Percentiles rank a stretch among this genome's conserved stretches.
Conservation (phyloP, 2,329 filamentous ascomycete genomes). For the Lizonia empirigonia region DNA sequence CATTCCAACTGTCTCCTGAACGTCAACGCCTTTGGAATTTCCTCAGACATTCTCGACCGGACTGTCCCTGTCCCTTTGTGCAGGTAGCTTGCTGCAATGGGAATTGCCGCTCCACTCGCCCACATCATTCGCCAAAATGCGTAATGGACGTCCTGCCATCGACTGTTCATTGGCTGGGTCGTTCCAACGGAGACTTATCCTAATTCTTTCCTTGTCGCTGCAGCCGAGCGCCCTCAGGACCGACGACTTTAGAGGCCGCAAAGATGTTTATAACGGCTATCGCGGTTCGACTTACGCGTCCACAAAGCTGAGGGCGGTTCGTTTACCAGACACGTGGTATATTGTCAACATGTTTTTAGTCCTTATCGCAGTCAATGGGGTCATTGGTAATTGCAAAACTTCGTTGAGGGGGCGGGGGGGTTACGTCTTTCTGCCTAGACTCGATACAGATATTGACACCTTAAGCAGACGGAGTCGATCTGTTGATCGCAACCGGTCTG, state of each 20-base stretch:
- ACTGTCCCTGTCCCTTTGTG: background rate
- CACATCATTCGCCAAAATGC: background rate
- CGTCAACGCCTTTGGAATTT: background rate
- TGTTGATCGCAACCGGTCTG: background rate
- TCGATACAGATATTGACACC: background rate
- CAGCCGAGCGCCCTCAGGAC: background rate
- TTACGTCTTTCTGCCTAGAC: no score
- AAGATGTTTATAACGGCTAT: background rate
- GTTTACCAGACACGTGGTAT: background rate
- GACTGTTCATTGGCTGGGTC: background rate
- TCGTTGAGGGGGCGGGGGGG: no score
- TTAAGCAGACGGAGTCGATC: background rate
- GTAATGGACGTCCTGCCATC: background rate
- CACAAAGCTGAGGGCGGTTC: background rate
- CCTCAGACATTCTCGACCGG: constrained; percentile 10
- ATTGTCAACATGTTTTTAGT: background rate
- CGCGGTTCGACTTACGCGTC: background rate
- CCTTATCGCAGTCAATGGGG: background rate
- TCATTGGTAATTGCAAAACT: background rate
- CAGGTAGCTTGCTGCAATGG: background rate
- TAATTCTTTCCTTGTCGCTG: constrained; percentile 1
- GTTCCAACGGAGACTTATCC: background rate
- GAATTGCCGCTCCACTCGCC: background rate
- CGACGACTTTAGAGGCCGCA: background rate
- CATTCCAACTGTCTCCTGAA: background rate